Evolutionary conservation across 805 yeast genomes (phyloP).

Genomic region (Teunomyces barrocoloradensis): DNA sequence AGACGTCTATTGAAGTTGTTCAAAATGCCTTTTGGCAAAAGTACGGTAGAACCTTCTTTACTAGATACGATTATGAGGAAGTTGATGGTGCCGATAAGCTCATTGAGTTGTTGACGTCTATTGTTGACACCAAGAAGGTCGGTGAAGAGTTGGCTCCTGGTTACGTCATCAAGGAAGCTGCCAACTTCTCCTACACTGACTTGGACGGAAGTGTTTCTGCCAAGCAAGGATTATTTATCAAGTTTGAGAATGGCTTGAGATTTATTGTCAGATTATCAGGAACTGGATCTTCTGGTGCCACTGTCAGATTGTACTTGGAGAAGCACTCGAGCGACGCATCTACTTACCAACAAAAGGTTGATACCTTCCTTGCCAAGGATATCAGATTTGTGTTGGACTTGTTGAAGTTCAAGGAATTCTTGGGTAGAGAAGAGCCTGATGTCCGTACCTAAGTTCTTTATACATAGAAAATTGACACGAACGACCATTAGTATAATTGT

Average conservation of each 20-base stretch:
- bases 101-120: slow-evolving; percentile 43
- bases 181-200: slow-evolving; percentile 89
- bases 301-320: slow-evolving; percentile 89
- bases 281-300: slow-evolving; percentile 97
- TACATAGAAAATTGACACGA: background rate
- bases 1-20: slow-evolving; percentile 70
- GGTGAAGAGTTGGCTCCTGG: slow-evolving; percentile 52
- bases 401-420: slow-evolving; percentile 65
- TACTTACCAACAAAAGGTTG: slow-evolving; percentile 52
- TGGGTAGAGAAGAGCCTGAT: slow-evolving; percentile 85
- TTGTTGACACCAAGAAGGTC: slow-evolving; percentile 29
- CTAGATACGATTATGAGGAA: slow-evolving; percentile 91
- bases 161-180: slow-evolving; percentile 67
- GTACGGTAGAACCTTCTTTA: slow-evolving; percentile 96
- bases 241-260: slow-evolving; percentile 77
- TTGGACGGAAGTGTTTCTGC: slow-evolving; percentile 86
- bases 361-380: slow-evolving; percentile 64
- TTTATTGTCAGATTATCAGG: slow-evolving; percentile 91
- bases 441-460: slow-evolving; percentile 61
- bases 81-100: slow-evolving; percentile 77
- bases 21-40: slow-evolving; percentile 85
- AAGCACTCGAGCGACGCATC: slow-evolving; percentile 64
- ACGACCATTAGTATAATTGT: background rate
- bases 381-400: slow-evolving; percentile 62
- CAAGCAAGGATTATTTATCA: slow-evolving; percentile 87